Evolutionary conservation across 1,284 basidiomycete species (phyloP).

Genomic region (Heterobasidion parviporum): DNA sequence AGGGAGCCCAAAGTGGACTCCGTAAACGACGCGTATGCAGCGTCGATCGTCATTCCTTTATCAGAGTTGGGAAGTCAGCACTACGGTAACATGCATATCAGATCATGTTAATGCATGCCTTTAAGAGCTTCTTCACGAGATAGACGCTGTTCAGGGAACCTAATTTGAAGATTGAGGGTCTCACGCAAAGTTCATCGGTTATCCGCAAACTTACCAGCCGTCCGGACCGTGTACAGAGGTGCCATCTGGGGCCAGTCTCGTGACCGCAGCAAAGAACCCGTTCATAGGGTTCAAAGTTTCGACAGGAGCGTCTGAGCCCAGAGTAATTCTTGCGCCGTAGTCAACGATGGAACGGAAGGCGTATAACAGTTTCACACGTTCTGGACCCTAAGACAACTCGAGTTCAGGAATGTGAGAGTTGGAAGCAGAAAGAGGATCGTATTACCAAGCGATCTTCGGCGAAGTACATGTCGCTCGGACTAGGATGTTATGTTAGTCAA

Average conservation of each 20-base stretch:
- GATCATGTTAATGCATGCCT: constrained; percentile 29
- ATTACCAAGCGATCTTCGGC: constrained; percentile 72
- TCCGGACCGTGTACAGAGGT: constrained; percentile 73
- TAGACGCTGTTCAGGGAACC: constrained; percentile 78
- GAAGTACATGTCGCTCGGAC: constrained; percentile 86
- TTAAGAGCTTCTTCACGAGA: constrained; percentile 65
- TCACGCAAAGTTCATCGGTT: constrained; percentile 1
- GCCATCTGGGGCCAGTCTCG: constrained; percentile 65
- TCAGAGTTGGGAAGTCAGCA: background rate
- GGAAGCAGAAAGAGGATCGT: constrained; percentile 8
- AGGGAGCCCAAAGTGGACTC: constrained; percentile 68
- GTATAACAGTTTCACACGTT: constrained; percentile 80
- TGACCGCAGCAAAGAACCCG: constrained; percentile 82
- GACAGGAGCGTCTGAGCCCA: constrained; percentile 90
- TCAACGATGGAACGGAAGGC: constrained; percentile 73
- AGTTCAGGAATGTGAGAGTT: background rate
- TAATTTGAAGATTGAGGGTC: constrained; percentile 18
- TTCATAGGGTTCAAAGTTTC: constrained; percentile 70
- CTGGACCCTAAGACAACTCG: constrained; percentile 48
- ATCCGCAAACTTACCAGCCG: constrained; percentile 57
- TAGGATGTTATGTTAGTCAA: constrained; percentile 17
- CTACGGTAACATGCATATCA: background rate
- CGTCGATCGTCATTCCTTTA: constrained; percentile 64
- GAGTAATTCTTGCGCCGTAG: constrained; percentile 51
- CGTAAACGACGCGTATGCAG: constrained; percentile 83